Base-by-base conservation (phyloP, 257 asterid species). In the Nicotiana otophora region DNA sequence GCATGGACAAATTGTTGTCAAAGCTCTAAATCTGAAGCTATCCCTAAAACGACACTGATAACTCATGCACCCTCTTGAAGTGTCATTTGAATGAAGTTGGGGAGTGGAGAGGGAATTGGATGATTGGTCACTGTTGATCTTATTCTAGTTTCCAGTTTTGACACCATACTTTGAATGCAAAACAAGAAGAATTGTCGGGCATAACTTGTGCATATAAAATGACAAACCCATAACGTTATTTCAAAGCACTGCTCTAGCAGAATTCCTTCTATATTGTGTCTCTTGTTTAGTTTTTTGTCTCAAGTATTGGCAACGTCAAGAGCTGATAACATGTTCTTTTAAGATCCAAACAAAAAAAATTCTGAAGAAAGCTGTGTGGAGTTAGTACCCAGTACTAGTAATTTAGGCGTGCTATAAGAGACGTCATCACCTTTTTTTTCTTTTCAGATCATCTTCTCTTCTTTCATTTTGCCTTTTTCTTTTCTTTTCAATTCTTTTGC, bases 301-400 rank as follows among this genome's bases (percentile, higher is more conserved):
- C 33, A 82, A 78, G 97, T 84, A 77, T 83, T 86, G 92, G 90
- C 92, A 83, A 89, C 97, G 85, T 91, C 96, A 84, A 7, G 58
- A 48, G 23, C 93, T 92, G 94, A 90, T 80, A 42, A 68, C 31
- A 81, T 87, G 83, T 83, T 77, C 12, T 42, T 81, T 88, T 66
- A 80, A 84, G 61, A 83, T 82, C 83, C 81, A 65, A 80, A 80
- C 82, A 61, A 51, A 75, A 72, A 74, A 48, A 0, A 67, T 66
- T 33, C 33, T 16, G 67, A 81, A 23, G 64, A 34, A 79, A 79
- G 74, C 84, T 33, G 86, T 82, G 63, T 30, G 63, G 57, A 67
- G 34, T 78, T 82, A 81, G 87, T 60, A 78, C 34, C 51, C 81
- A 85, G 88, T 34, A 79, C 60, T 72, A 82, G 51, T 48, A 14